Evolutionary conservation across 164 flowering plant genomes (phyloP), one percentile per base, ranked within the genome.

Genomic region (Warburgia ugandensis): DNA sequence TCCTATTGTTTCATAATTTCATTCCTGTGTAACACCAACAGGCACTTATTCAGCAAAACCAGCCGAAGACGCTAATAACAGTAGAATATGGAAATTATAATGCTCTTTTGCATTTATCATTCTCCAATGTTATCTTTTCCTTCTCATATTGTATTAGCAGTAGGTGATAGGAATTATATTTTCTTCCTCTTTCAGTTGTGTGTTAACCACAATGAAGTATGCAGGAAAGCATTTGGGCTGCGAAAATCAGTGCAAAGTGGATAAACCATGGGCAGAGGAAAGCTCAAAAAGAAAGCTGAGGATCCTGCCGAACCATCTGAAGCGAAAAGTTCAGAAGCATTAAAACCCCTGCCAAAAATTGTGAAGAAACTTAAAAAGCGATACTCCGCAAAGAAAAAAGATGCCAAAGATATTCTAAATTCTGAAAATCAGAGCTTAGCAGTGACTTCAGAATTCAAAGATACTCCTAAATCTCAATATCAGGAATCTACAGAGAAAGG

Each of bases 321-420:
- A 48, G 62, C 56, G 48, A 63, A 33, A 53, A 56, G 52, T 36
- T 53, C 62, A 29, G 63, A 61, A 22, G 50, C 54, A 40, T 61
- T 75, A 59, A 79, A 67, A 67, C 70, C 65, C 3, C 33, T 45
- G 52, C 53, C 43, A 42, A 69, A 63, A 42, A 66, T 62, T 16
- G 49, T 28, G 31, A 73, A 80, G 59, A 70, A 60, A 48, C 3
- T 61, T 30, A 7, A 33, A 2, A 38, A 40, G 27, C 54, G 45
- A 48, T 64, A 48, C 1, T 17, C 38, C 13, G 26, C 45, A 30
- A 66, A 58, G 12, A 17, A 40, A 19, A 55, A 50, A 26, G 60
- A 64, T 23, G 57, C 11, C 14, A 42, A 46, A 29, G 39, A 33
- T 10, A 13, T 39, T 22, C 31, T 21, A 22, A 49, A 28, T 6